phyloP scores from a whole-genome alignment of 805 yeast species.

The Cyberlindnera americana region DNA sequence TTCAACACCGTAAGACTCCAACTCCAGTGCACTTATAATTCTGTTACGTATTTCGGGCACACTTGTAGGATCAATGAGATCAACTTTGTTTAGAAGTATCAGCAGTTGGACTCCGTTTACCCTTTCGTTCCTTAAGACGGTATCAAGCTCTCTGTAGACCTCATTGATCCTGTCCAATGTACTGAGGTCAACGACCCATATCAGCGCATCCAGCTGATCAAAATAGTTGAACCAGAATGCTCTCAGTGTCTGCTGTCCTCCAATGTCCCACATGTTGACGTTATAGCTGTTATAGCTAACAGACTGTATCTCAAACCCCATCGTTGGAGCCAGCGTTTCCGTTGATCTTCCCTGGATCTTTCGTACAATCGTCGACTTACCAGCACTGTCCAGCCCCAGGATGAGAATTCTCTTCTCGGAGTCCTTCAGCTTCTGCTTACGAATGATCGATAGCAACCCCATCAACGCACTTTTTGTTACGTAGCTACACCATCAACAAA shows the following conservation, averaged over 20 bases:
- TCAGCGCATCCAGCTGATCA: conserved; percentile 66
- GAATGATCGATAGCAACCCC: conserved; percentile 79
- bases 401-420: conserved; percentile 69
- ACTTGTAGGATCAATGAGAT: conserved; percentile 38
- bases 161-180: conserved; percentile 61
- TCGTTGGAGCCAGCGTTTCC: conserved; percentile 70
- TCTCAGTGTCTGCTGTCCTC: conserved; percentile 81
- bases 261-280: conserved; percentile 81
- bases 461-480: too few species aligned
- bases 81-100: conserved; percentile 73
- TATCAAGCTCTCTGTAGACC: conserved; percentile 60
- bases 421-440: conserved; percentile 80
- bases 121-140: conserved; percentile 53
- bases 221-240: conserved; percentile 89
- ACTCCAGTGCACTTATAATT: conserved; percentile 12
- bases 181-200: conserved; percentile 82
- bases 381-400: conserved; percentile 87
- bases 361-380: conserved; percentile 82
- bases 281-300: conserved; percentile 35
- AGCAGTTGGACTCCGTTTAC: conserved; percentile 67
- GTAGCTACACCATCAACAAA: too few species aligned
- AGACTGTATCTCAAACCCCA: conserved; percentile 83
- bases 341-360: conserved; percentile 48
- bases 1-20: conserved; percentile 10
- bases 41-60: conserved; percentile 14